A percentile compares a stretch with the other conserved stretches of the same genome.
Conservation (phyloP, 2,329 filamentous ascomycete species). For the Stachybotrys echinatus region DNA sequence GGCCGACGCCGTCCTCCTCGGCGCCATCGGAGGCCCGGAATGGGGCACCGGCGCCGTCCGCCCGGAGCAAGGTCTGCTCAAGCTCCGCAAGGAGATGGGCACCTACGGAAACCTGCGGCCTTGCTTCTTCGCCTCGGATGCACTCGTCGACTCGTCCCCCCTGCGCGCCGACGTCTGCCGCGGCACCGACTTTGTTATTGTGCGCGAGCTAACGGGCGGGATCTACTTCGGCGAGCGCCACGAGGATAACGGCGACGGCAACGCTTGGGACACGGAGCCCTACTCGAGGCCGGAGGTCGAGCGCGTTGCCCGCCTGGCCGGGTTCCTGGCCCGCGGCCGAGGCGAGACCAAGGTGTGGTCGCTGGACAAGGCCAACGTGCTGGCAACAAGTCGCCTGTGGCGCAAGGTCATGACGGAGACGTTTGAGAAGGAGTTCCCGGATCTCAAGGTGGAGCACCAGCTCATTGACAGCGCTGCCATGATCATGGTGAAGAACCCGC, state of each 20-base stretch:
- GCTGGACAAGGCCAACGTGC: slow-evolving; percentile 48
- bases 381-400: slow-evolving; percentile 46
- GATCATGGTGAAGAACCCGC: slow-evolving; percentile 22
- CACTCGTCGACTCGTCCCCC: slow-evolving; percentile 77
- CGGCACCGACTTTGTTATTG: slow-evolving; percentile 86
- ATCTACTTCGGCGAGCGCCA: slow-evolving; percentile 93
- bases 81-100: slow-evolving; percentile 85
- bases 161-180: slow-evolving; percentile 81
- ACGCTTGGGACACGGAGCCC: slow-evolving; percentile 78
- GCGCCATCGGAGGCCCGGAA: slow-evolving; percentile 92
- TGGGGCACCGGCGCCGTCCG: slow-evolving; percentile 87
- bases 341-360: slow-evolving; percentile 46
- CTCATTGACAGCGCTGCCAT: slow-evolving; percentile 39
- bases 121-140: slow-evolving; percentile 89
- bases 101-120: slow-evolving; percentile 94
- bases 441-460: slow-evolving; percentile 37
- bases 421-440: slow-evolving; percentile 35
- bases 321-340: slow-evolving; percentile 13
- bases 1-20: slow-evolving; percentile 69
- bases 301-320: slow-evolving; percentile 78
- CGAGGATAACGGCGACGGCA: slow-evolving; percentile 62
- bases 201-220: slow-evolving; percentile 86
- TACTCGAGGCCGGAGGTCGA: slow-evolving; percentile 84
- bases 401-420: slow-evolving; percentile 33
- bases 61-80: slow-evolving; percentile 87